Evolutionary conservation across 139 green algal genomes (phyloP).

Genomic region (Spirogloea muscicola): DNA sequence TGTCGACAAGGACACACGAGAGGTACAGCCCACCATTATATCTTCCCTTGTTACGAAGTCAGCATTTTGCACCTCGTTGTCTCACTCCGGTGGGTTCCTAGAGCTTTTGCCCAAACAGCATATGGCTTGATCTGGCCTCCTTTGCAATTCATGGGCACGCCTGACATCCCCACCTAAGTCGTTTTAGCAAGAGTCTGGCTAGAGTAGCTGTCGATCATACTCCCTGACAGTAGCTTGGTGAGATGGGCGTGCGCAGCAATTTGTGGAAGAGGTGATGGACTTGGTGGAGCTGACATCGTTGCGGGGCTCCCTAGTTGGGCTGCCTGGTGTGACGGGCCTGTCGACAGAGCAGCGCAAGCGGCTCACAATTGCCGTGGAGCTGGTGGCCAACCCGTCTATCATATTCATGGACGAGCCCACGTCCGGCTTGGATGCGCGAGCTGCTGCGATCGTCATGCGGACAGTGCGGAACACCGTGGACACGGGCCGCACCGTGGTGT

Average conservation of each 20-base stretch:
- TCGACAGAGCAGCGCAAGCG: conserved; percentile 87
- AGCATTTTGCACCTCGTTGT: no score
- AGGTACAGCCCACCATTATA: no score
- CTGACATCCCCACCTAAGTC: no score
- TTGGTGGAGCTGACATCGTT: conserved; percentile 68
- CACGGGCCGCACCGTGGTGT: conserved; percentile 71
- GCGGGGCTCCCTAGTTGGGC: conserved; percentile 55
- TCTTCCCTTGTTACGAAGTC: no score
- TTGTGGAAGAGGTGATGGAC: conserved; percentile 68
- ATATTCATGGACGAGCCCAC: conserved; percentile 58
- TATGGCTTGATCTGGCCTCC: no score
- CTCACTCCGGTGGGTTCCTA: no score
- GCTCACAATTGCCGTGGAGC: conserved; percentile 87
- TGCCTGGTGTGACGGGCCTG: conserved; percentile 35
- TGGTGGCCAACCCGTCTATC: conserved; percentile 70
- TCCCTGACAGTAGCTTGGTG: no score
- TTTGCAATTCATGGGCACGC: no score
- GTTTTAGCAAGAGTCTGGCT: no score
- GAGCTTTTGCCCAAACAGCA: no score
- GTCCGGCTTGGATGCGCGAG: conserved; percentile 35
- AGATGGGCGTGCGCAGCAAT: conserved; percentile 11
- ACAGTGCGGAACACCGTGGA: conserved; percentile 41
- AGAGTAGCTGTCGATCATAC: no score
- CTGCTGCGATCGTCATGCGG: conserved; percentile 44
- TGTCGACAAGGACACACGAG: conserved; percentile 25